A percentile compares a stretch with the other conserved stretches of the same genome.
Conservation (phyloP, 2,329 filamentous ascomycete species). For the Ophiostoma ips region DNA sequence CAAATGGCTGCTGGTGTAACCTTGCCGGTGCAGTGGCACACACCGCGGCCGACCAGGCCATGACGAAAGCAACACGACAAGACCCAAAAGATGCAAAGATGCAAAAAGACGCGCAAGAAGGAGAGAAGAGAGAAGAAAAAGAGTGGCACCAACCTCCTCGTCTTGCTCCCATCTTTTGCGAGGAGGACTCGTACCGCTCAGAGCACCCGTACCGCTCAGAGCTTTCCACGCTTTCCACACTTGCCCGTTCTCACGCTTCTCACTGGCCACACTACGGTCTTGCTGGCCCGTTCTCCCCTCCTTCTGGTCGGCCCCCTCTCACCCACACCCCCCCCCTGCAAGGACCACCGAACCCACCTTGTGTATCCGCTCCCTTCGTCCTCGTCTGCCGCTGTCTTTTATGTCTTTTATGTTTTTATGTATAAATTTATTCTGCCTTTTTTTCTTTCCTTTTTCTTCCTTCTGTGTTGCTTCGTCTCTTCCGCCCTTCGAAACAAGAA, state of each 20-base stretch:
- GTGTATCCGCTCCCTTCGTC: conserved; percentile 5
- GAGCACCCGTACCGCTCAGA: too few relatives aligned
- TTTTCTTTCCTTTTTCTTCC: background rate
- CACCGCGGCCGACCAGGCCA: too few relatives aligned
- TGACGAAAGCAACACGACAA: too few relatives aligned
- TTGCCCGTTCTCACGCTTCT: too few relatives aligned
- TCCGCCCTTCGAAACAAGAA: background rate
- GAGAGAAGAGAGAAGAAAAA: too few relatives aligned
- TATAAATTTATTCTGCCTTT: background rate
- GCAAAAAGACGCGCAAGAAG: too few relatives aligned
- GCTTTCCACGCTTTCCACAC: background rate
- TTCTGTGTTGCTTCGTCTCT: background rate
- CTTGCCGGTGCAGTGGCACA: too few relatives aligned
- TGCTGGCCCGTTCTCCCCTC: conserved; percentile 5
- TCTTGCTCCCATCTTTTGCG: too few relatives aligned
- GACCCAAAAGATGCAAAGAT: too few relatives aligned
- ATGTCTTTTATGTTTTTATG: background rate
- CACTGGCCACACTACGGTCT: conserved; percentile 1
- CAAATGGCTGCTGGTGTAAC: too few relatives aligned
- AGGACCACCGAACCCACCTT: conserved; percentile 4
- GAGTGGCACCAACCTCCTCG: too few relatives aligned
- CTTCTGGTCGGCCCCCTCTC: conserved; percentile 1
- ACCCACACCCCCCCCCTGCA: conserved; percentile 9
- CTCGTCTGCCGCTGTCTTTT: background rate
- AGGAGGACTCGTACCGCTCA: too few relatives aligned